Conservation (phyloP, 2,329 filamentous ascomycete species). For the Alternaria ethzedia region DNA sequence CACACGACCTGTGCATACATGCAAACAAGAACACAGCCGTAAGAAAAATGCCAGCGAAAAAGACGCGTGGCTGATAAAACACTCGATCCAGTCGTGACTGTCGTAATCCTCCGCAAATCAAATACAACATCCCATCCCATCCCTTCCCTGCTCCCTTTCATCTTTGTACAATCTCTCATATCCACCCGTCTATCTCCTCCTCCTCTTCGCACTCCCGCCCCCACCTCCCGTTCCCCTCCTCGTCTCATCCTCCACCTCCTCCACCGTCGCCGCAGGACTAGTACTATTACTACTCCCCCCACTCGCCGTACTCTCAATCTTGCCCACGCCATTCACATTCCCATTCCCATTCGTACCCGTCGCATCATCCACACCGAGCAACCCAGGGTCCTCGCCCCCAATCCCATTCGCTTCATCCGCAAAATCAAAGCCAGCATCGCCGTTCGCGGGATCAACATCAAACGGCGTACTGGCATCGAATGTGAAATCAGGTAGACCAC, state of each 20-base stretch:
- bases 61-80: background rate
- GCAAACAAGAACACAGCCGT: background rate
- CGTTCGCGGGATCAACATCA: constrained; percentile 10
- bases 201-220: constrained; percentile 36
- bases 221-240: constrained; percentile 6
- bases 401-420: constrained; percentile 9
- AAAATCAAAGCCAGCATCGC: background rate
- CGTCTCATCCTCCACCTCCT: constrained; percentile 46
- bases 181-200: constrained; percentile 24
- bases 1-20: background rate
- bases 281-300: constrained; percentile 46
- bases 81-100: background rate
- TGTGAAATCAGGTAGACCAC: constrained; percentile 4
- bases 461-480: background rate
- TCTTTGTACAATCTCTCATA: background rate
- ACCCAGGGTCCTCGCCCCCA: background rate
- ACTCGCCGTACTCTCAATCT: constrained; percentile 52
- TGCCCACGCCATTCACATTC: background rate
- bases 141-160: background rate
- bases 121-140: background rate
- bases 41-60: background rate
- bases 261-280: constrained; percentile 46
- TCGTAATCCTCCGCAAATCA: background rate
- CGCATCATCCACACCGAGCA: background rate
- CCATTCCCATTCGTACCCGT: background rate